phyloP scores from a whole-genome alignment of 768 basidiomycete species.

The Baorangia bicolor region DNA sequence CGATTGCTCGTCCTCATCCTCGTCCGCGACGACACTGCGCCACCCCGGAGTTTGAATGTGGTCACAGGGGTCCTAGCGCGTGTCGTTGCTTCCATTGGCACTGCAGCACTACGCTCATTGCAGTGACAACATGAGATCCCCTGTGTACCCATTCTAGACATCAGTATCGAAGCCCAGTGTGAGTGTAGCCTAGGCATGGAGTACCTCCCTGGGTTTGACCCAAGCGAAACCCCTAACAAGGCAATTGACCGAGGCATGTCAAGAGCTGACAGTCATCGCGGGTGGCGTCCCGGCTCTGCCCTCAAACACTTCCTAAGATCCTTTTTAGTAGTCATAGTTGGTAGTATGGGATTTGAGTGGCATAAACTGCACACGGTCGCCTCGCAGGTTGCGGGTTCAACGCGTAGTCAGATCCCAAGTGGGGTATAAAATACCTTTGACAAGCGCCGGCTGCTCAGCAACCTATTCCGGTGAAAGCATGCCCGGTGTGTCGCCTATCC shows the following conservation, averaged over 20 bases:
- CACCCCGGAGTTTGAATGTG: conserved; percentile 33
- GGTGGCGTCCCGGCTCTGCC: not conserved
- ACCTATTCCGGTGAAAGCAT: not conserved
- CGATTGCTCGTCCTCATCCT: conserved; percentile 1
- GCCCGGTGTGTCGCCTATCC: not conserved
- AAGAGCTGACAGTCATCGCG: no score
- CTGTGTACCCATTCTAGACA: no score
- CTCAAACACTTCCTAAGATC: not conserved
- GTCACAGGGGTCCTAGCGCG: conserved; percentile 27
- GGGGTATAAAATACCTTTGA: not conserved
- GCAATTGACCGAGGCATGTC: not conserved
- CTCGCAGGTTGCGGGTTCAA: no score
- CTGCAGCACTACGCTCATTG: not conserved
- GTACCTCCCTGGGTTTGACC: not conserved
- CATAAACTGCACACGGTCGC: no score
- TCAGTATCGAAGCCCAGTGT: no score
- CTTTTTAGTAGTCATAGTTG: not conserved
- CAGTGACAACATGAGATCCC: not conserved
- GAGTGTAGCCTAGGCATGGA: not conserved
- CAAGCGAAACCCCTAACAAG: not conserved
- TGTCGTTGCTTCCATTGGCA: conserved; percentile 11
- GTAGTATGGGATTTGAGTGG: no score
- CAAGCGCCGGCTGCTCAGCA: not conserved
- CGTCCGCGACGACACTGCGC: conserved; percentile 1
- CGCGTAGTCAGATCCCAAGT: no score